Evolutionary conservation across 2,329 filamentous ascomycete genomes (phyloP), one percentile per base, ranked within the genome.

Genomic region (Aspergillus brunneoviolaceus): DNA sequence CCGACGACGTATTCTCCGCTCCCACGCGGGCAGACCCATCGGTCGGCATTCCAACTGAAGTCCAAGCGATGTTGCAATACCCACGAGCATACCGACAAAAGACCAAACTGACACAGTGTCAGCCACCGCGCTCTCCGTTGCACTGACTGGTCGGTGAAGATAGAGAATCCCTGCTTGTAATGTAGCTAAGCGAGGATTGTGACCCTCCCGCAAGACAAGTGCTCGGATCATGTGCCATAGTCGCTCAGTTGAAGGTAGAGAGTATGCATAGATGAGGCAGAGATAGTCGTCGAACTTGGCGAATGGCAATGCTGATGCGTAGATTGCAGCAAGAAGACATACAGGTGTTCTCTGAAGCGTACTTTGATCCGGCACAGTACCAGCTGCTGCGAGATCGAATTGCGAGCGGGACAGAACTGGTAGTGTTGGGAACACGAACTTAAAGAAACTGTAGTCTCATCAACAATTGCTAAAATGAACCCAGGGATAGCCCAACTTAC

Each of bases 1-100:
- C 5, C 76, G 67, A 21, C 74, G 64, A 2, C 76, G 71, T 7
- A 77, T 66, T 10, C 74, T 68, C 55, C 76, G 76, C 55, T 78
- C 76, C 69, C 72, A 74, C 2, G 67, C 63, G 1, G 76, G 75
- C 48, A 78, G 72, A 3, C 73, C 74, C 72, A 75, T 76, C 63
- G 70, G 70, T 9, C 68, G 69, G 42, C 70, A 75, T 60, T 77
- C 74, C 2, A 77, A 67, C 55, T 77, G 73, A 25, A 77, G 65
- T 0, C 74, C 75, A 1, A 77, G 66, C 11, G 70, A 71, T 7
- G 67, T 67, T 0, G 74, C 70, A 5, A 77, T 58, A 4, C 71
- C 75, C 5, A 76, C 72, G 1, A 73, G 65, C 60, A 66, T 73
- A 16, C 74, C 75, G 55, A 76, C 66, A n/a, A 74, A 74, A 0